Evolutionary conservation across 164 flowering plant species (phyloP).

Genomic region (Vitis labrusca): DNA sequence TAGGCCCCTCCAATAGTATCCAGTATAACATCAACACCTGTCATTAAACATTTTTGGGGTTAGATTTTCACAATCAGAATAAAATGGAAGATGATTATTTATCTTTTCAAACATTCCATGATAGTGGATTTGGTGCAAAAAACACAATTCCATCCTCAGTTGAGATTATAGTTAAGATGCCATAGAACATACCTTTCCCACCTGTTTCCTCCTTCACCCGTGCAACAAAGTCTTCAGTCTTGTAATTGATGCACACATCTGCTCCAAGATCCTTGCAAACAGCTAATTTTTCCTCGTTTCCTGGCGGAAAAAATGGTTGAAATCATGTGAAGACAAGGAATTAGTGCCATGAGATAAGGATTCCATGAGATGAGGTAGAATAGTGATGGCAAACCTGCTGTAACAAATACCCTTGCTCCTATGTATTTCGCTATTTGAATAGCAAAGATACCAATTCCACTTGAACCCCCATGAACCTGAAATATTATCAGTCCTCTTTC

Average conservation of each 20-base stretch:
- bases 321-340: neutral
- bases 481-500: constrained; percentile 6
- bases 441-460: constrained; percentile 96
- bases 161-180: neutral
- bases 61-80: no score
- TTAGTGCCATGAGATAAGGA: neutral
- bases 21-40: constrained; percentile 92
- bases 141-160: neutral
- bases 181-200: constrained; percentile 65
- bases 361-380: neutral
- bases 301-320: constrained; percentile 28
- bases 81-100: no score
- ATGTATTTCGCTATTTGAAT: constrained; percentile 80
- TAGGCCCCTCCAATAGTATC: constrained; percentile 81
- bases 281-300: constrained; percentile 74
- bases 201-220: constrained; percentile 87
- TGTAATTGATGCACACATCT: constrained; percentile 93
- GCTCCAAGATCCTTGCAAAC: constrained; percentile 89
- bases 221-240: constrained; percentile 89
- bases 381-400: constrained; percentile 64
- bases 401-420: constrained; percentile 78
- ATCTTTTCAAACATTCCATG: no score
- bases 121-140: neutral
- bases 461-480: constrained; percentile 94
- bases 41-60: neutral